Conservation (phyloP, 192 early-diverging fungal genomes). For the Podila minutissima region DNA sequence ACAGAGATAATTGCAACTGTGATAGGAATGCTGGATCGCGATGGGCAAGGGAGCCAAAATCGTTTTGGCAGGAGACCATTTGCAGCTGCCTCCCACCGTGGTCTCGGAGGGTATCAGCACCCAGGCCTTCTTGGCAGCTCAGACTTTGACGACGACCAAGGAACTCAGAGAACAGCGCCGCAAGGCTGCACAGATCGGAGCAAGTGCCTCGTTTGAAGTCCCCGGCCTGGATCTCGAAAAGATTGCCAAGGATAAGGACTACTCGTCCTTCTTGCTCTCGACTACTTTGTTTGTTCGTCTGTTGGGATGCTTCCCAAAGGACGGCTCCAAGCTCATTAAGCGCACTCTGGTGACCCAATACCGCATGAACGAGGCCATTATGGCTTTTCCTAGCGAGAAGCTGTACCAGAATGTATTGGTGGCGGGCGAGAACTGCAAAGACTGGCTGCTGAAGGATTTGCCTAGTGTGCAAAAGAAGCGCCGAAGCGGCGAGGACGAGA, state of each 20-base stretch:
- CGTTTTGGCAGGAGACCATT: constrained; percentile 90
- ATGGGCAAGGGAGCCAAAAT: constrained; percentile 75
- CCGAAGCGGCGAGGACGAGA: constrained; percentile 44
- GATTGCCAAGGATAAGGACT: constrained; percentile 35
- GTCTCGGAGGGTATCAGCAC: constrained; percentile 62
- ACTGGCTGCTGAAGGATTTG: constrained; percentile 73
- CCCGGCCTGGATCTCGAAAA: constrained; percentile 24
- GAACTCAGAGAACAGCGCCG: constrained; percentile 27
- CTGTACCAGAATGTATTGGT: constrained; percentile 78
- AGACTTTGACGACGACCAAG: constrained; percentile 26
- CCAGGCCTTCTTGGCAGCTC: constrained; percentile 12
- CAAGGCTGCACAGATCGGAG: constrained; percentile 15
- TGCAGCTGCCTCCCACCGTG: constrained; percentile 90
- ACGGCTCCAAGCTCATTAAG: constrained; percentile 63
- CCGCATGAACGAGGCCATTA: constrained; percentile 87
- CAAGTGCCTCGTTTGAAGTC: constrained; percentile 41
- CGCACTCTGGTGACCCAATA: constrained; percentile 86
- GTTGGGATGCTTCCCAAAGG: constrained; percentile 57
- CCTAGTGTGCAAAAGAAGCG: constrained; percentile 51
- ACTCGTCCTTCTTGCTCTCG: constrained; percentile 46
- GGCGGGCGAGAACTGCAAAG: constrained; percentile 69
- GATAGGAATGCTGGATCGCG: constrained; percentile 90
- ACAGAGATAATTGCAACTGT: constrained; percentile 4
- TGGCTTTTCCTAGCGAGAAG: constrained; percentile 73
- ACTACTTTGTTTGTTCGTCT: constrained; percentile 87